Evolutionary conservation across 805 yeast genomes (phyloP), one percentile per base, ranked within the genome.

Genomic region (Metschnikowia lunata): DNA sequence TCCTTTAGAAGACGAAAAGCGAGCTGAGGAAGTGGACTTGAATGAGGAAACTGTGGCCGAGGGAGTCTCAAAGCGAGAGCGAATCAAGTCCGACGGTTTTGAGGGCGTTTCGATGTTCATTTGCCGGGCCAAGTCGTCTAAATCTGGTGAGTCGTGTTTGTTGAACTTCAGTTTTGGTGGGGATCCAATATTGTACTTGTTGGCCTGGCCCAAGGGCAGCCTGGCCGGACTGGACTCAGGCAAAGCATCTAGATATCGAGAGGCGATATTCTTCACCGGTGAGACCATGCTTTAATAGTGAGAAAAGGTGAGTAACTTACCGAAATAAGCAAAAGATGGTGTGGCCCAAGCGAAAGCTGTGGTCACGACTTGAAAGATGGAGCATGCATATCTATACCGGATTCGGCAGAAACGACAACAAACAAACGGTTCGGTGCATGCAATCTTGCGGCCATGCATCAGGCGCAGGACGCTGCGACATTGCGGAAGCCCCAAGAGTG

Each of bases 31-130:
- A 1, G 71, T 64, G 13, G 63, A 55, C 46, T 69, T 70, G 55
- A 71, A 71, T 6, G 72, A 62, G 2, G 71, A 64, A 4, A 71
- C 67, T 0, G 74, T 71, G 1, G 69, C 75, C 10, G 73, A 67
- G 2, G 72, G 71, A 0, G 72, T 58, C 40, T 69, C 74, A 44
- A 64, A 71, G 33, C 61, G 58, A 0, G 66, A 51, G 34, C 67
- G 55, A 12, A 67, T 51, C 15, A 65, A 47, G 6, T 58, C 62
- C 5, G 62, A 55, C 36, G 60, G 63, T 15, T 55, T 56, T 29
- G 48, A 10, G 1, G 60, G 50, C 2, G 63, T 53, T 13, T 58
- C 58, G 14, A 66, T 49, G 40, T 65, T 59, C 48, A 71, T 53
- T 50, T 71, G 67, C 36, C 61, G 56, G 11, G 75, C 74, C 37